Conservation (phyloP, 352 stramenopile species). For the Thalassiosira pacifica region DNA sequence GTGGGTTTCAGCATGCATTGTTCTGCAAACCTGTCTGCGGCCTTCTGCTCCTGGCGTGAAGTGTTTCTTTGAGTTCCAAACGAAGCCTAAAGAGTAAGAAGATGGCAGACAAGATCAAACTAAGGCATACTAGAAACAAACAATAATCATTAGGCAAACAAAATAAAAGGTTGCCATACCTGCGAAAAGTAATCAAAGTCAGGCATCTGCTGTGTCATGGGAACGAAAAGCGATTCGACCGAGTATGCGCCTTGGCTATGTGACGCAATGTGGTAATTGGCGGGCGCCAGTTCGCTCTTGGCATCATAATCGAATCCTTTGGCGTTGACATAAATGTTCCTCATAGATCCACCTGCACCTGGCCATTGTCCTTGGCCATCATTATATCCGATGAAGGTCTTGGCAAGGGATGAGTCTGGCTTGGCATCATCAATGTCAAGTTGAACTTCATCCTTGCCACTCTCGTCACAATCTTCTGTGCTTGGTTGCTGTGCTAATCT, state of each 20-base stretch:
- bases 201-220: constrained; percentile 54
- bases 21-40: neutral
- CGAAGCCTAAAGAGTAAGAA: constrained; percentile 11
- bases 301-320: neutral
- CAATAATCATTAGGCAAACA: neutral
- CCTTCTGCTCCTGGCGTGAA: neutral
- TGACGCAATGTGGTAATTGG: neutral
- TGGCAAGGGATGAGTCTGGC: neutral
- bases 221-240: constrained; percentile 23
- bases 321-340: neutral
- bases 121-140: neutral
- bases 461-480: neutral
- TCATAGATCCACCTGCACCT: constrained; percentile 4
- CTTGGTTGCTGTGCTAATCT: neutral
- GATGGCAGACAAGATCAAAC: neutral
- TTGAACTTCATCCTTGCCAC: neutral
- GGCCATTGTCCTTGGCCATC: neutral
- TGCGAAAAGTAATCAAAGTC: constrained; percentile 68
- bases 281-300: neutral
- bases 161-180: constrained; percentile 41
- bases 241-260: constrained; percentile 7
- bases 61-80: constrained; percentile 3
- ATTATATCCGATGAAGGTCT: neutral
- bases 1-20: neutral
- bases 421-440: constrained; percentile 1